A percentile compares a stretch with the other conserved stretches of the same genome.
These are phyloP conservation scores for Nemania bipapillata DNA, from an alignment of 2,329 filamentous ascomycete genomes.

Conservation along the genomic window DNA sequence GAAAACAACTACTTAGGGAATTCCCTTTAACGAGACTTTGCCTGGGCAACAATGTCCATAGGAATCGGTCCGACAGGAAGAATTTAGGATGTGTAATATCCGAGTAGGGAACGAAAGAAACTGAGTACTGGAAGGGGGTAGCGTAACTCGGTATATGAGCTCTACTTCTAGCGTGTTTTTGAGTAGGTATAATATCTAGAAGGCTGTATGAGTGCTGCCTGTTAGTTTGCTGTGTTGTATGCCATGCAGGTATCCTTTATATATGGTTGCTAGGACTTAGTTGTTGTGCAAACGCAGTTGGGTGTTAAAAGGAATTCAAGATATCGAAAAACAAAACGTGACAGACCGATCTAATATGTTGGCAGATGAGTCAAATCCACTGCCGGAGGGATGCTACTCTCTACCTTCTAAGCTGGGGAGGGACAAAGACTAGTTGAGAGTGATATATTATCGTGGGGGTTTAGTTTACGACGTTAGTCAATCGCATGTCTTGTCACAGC, in stretches of 20 bases:
- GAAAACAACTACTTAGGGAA: neutral
- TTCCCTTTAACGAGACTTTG: neutral
- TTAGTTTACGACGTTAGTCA: constrained; percentile 3
- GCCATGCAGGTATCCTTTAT: neutral
- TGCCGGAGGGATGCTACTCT: neutral
- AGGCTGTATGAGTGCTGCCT: constrained; percentile 1
- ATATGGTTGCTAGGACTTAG: neutral
- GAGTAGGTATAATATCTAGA: neutral
- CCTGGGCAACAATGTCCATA: neutral
- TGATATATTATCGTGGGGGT: neutral
- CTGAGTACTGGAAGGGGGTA: neutral
- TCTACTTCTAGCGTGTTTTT: neutral
- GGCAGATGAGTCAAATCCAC: neutral
- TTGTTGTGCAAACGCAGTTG: neutral
- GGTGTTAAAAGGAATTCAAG: neutral
- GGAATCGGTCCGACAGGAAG: neutral
- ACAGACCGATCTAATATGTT: neutral
- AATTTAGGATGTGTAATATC: neutral
- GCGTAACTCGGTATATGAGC: neutral
- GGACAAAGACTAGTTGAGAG: neutral
- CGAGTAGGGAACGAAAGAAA: neutral
- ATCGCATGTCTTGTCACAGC: constrained; percentile 43
- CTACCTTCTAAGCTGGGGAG: neutral
- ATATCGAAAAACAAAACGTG: neutral
- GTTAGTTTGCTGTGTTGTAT: constrained; percentile 2